Evolutionary conservation across 2,329 filamentous ascomycete species (phyloP), one percentile per base, ranked within the genome.

Genomic region (Intubia oerlemansii): DNA sequence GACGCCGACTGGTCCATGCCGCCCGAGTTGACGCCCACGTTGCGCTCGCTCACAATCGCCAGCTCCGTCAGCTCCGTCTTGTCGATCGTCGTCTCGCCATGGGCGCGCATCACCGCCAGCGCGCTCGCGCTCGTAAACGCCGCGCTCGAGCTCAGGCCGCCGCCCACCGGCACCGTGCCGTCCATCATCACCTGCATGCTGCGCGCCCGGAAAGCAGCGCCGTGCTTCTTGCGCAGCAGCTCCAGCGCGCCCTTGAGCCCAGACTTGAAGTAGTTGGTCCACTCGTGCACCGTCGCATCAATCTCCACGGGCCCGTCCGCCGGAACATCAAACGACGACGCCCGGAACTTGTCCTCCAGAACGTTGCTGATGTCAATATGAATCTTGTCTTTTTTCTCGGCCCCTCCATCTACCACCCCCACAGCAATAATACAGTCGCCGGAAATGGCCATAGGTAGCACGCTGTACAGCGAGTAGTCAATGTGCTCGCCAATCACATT

Each of bases 401-500:
- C 11, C 10, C 9, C 13, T 7, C 17, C 12, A 11, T 24, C 19
- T 14, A 7, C 23, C n/a, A 14, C 54, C 32, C 44, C 59, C 21
- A 93, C 78, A 29, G 85, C 88, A 44, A 98, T 66, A 34, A 98
- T 64, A 32, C 82, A 75, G 50, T 98, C 88, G 36, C 81, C 78
- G 5, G 78, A 81, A 39, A 95, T 82, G 36, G 85, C 88, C 70
- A 93, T 93, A 29, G 88, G 88, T 15, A 98, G 62, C 34, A 93
- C 84, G 41, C 88, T 74, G 58, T 95, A 98, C 13, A 98, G 67
- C 10, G 81, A 92, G 56, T 98, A 98, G 57, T 98, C 88, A 44
- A 98, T 92, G 56, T 98, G 88, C 62, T 98, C 88, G 50, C 88
- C 88, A 47, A 98, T 93, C 45, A 98, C 88, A 56, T 95, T 95